A percentile compares a stretch with the other conserved stretches of the same genome.
Conservation (phyloP, 495 filamentous ascomycete genomes). For the Astrocystis sublimbata region DNA sequence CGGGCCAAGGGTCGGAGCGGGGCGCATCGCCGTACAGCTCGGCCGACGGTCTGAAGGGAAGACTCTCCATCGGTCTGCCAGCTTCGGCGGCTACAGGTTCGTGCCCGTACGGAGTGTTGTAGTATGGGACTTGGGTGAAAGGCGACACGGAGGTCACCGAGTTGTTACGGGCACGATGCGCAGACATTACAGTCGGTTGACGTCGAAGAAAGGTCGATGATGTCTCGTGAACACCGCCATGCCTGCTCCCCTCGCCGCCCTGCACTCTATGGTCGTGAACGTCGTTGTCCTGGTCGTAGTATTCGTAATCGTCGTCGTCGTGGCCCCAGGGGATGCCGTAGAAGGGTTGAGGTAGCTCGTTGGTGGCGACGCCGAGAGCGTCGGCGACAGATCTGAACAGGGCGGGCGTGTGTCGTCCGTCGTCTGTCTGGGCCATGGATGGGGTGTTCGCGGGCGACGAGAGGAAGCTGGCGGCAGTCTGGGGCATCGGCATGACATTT, state of each 20-base stretch:
- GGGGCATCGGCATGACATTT: slow-evolving; percentile 5
- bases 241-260: background rate
- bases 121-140: slow-evolving; percentile 14
- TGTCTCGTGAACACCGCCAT: slow-evolving; percentile 8
- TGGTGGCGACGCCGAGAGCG: slow-evolving; percentile 28
- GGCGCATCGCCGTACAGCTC: background rate
- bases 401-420: slow-evolving; percentile 4
- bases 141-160: slow-evolving; percentile 8
- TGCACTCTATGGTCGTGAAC: background rate
- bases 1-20: background rate
- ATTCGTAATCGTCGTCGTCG: slow-evolving; percentile 13
- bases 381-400: slow-evolving; percentile 28
- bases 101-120: background rate
- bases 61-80: background rate
- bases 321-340: slow-evolving; percentile 10
- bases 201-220: slow-evolving; percentile 13
- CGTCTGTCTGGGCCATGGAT: background rate
- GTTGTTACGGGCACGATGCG: slow-evolving; percentile 12
- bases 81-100: background rate
- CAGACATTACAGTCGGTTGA: background rate
- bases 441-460: slow-evolving; percentile 9
- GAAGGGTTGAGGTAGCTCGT: slow-evolving; percentile 25
- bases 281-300: background rate
- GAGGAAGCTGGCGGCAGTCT: slow-evolving; percentile 1
- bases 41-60: background rate